phyloP scores from a whole-genome alignment of 306 rosid genomes.

The Dalbergia cochinchinensis region DNA sequence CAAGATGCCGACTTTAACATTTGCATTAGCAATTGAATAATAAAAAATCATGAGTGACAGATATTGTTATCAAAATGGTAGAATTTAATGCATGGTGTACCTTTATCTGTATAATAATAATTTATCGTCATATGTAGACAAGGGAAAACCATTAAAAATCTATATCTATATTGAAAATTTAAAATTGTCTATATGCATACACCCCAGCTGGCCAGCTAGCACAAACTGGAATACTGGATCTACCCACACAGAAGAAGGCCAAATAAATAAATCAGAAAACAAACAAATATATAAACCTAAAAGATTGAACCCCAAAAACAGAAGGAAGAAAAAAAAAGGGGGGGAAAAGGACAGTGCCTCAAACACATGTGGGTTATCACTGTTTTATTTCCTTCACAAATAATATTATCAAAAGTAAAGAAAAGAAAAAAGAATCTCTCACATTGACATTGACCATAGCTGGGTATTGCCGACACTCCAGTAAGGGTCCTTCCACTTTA shows the following conservation, averaged over 20 bases:
- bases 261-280: slow-evolving; percentile 32
- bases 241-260: slow-evolving; percentile 42
- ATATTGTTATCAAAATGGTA: neutral
- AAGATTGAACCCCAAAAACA: neutral
- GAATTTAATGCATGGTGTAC: neutral
- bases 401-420: slow-evolving; percentile 26
- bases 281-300: slow-evolving; percentile 27
- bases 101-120: neutral
- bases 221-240: slow-evolving; percentile 51
- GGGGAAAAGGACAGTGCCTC: slow-evolving; percentile 39
- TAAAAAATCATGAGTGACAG: neutral
- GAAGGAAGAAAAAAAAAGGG: neutral
- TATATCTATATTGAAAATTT: neutral
- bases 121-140: neutral
- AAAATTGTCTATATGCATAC: slow-evolving; percentile 39
- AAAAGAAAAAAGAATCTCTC: slow-evolving; percentile 47
- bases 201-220: slow-evolving; percentile 46
- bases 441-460: slow-evolving; percentile 39
- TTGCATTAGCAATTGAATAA: neutral
- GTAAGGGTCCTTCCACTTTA: neutral
- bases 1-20: neutral
- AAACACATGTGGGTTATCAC: slow-evolving; percentile 46
- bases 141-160: neutral
- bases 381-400: slow-evolving; percentile 49
- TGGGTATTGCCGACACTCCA: slow-evolving; percentile 38